Evolutionary conservation across 768 basidiomycete genomes (phyloP).

Genomic region (Collybia nuda): DNA sequence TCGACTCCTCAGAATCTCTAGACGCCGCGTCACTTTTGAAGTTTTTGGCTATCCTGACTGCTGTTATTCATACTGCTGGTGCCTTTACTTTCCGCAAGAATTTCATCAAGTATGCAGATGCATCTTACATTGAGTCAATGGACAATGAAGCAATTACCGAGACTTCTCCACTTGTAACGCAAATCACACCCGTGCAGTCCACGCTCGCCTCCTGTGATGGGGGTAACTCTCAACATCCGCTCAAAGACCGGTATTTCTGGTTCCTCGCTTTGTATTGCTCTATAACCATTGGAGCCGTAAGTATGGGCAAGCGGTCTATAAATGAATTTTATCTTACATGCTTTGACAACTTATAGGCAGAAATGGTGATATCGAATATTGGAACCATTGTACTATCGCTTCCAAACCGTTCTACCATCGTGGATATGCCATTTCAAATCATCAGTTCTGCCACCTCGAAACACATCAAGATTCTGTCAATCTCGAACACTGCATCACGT

Average conservation of each 20-base stretch:
- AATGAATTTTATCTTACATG: not conserved
- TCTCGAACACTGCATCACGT: slow-evolving; percentile 72
- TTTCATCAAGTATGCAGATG: not conserved
- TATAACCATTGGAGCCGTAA: slow-evolving; percentile 66
- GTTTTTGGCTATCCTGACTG: slow-evolving; percentile 58
- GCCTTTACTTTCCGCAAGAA: slow-evolving; percentile 38
- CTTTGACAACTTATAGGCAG: slow-evolving; percentile 41
- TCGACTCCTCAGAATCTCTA: slow-evolving; percentile 41
- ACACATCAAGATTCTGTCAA: slow-evolving; percentile 71
- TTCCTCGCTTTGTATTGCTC: slow-evolving; percentile 50
- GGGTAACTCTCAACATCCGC: slow-evolving; percentile 31
- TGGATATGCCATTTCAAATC: slow-evolving; percentile 14
- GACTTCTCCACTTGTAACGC: slow-evolving; percentile 28
- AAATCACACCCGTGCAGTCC: not conserved
- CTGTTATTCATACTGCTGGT: slow-evolving; percentile 53
- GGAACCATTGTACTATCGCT: slow-evolving; percentile 74
- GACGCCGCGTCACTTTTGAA: slow-evolving; percentile 46
- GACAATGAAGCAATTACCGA: slow-evolving; percentile 18
- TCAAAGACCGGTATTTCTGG: slow-evolving; percentile 66
- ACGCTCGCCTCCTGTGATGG: not conserved
- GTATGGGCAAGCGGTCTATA: slow-evolving; percentile 22
- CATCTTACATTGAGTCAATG: not conserved
- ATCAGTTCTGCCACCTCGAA: slow-evolving; percentile 43
- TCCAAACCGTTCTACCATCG: slow-evolving; percentile 28
- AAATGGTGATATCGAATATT: slow-evolving; percentile 84